These are phyloP conservation scores for Rubus parviflorus DNA, from an alignment of 306 rosid genomes.

Conservation along the genomic window DNA sequence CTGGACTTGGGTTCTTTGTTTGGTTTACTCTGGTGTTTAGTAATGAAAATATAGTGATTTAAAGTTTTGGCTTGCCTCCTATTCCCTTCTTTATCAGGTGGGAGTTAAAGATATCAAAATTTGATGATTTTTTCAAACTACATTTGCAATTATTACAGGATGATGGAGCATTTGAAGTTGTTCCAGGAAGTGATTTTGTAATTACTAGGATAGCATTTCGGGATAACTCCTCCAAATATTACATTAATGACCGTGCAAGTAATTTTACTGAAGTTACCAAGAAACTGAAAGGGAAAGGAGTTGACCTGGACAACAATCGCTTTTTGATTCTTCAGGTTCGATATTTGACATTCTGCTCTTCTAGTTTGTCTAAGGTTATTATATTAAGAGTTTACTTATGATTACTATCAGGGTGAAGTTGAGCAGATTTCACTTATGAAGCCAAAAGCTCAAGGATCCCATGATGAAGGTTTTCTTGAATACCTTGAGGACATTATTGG, in stretches of 20 bases:
- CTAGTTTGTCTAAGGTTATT: constrained; percentile 6
- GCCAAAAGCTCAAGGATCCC: constrained; percentile 98
- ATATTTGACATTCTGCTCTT: neutral
- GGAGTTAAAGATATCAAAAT: neutral
- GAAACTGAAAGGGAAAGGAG: constrained; percentile 94
- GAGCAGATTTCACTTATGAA: constrained; percentile 98
- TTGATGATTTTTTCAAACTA: constrained; percentile 2
- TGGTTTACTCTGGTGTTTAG: constrained; percentile 1
- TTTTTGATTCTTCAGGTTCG: constrained; percentile 93
- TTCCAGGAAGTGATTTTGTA: constrained; percentile 81
- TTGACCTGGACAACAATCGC: constrained; percentile 93
- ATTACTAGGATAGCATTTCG: constrained; percentile 86
- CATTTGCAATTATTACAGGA: constrained; percentile 46
- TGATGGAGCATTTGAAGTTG: constrained; percentile 70
- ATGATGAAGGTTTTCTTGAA: constrained; percentile 97
- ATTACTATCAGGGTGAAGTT: constrained; percentile 78
- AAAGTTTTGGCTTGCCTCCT: neutral
- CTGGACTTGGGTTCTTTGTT: neutral
- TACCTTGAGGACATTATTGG: constrained; percentile 97
- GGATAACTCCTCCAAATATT: constrained; percentile 92
- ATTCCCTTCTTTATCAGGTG: neutral
- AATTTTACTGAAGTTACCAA: constrained; percentile 94
- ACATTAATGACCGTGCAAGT: constrained; percentile 73
- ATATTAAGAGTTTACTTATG: constrained; percentile 28
- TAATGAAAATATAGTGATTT: neutral